Percentiles rank a stretch among this genome's conserved stretches.
These are phyloP conservation scores for Tuber magnatum DNA, from an alignment of 495 filamentous ascomycete genomes.

Conservation along the genomic window DNA sequence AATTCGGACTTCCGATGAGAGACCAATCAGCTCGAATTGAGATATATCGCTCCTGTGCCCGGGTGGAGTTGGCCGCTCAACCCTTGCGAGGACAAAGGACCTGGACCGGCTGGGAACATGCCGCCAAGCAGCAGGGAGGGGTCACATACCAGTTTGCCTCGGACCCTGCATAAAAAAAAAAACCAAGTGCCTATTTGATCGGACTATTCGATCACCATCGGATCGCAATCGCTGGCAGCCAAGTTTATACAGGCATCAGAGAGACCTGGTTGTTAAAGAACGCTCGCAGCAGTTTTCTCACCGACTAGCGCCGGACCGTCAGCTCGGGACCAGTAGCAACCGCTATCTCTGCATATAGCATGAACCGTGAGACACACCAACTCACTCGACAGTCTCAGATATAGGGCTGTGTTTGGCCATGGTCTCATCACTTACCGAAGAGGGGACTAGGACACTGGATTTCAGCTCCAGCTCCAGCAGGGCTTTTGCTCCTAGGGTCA, in stretches of 20 bases:
- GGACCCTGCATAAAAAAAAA: neutral
- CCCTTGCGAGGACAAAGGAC: neutral
- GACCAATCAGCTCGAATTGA: neutral
- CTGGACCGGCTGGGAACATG: neutral
- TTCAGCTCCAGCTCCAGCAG: neutral
- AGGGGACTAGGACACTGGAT: neutral
- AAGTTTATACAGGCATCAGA: neutral
- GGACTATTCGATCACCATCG: neutral
- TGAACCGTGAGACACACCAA: neutral
- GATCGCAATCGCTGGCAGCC: neutral
- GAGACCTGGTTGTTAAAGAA: neutral
- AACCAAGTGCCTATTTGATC: neutral
- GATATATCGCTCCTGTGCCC: neutral
- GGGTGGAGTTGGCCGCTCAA: neutral
- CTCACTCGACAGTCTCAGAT: neutral
- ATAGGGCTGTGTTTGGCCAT: neutral
- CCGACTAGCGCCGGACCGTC: neutral
- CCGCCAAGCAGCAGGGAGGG: neutral
- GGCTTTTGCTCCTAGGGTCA: neutral
- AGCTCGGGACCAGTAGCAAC: neutral
- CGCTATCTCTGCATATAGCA: neutral
- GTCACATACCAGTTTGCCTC: neutral
- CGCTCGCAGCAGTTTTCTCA: neutral
- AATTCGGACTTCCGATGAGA: neutral
- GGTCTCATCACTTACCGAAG: neutral